These are phyloP conservation scores for Peniophora sp. DNA, from an alignment of 1,284 basidiomycete genomes.

Conservation along the genomic window DNA sequence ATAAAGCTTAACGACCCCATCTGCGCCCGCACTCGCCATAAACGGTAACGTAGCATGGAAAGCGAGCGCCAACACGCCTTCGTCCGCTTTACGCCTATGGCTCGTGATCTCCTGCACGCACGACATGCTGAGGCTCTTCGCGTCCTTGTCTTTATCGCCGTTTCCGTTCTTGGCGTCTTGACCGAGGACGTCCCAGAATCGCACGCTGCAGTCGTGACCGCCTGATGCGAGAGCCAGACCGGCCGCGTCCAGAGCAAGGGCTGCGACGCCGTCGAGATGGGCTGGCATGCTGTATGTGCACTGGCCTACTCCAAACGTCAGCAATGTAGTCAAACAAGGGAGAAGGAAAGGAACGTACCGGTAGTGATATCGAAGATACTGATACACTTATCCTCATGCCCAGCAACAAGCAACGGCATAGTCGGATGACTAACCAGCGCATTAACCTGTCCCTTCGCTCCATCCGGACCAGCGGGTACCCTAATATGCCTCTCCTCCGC, in stretches of 20 bases:
- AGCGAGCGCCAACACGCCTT: constrained; percentile 85
- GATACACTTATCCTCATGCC: constrained; percentile 91
- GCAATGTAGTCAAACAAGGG: constrained; percentile 6
- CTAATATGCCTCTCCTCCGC: constrained; percentile 68
- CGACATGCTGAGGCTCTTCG: constrained; percentile 32
- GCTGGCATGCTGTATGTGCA: constrained; percentile 87
- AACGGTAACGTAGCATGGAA: constrained; percentile 82
- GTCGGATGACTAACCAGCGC: constrained; percentile 88
- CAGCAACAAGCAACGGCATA: constrained; percentile 81
- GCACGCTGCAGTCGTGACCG: constrained; percentile 88
- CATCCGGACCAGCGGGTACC: constrained; percentile 49
- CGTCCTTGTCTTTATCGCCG: too few species aligned
- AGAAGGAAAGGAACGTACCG: constrained; percentile 38
- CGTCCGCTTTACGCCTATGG: constrained; percentile 81
- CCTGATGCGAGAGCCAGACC: constrained; percentile 86
- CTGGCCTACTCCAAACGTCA: constrained; percentile 45
- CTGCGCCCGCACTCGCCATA: constrained; percentile 89
- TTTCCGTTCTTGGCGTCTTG: too few species aligned
- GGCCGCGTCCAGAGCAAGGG: constrained; percentile 81
- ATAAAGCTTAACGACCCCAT: constrained; percentile 91
- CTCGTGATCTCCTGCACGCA: constrained; percentile 88
- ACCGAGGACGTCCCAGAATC: constrained; percentile 93
- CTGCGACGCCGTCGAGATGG: constrained; percentile 88
- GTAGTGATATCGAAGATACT: constrained; percentile 81
- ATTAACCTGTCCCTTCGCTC: constrained; percentile 71